Evolutionary conservation across 2,329 filamentous ascomycete species (phyloP).

Genomic region (Akanthomyces lecanii): DNA sequence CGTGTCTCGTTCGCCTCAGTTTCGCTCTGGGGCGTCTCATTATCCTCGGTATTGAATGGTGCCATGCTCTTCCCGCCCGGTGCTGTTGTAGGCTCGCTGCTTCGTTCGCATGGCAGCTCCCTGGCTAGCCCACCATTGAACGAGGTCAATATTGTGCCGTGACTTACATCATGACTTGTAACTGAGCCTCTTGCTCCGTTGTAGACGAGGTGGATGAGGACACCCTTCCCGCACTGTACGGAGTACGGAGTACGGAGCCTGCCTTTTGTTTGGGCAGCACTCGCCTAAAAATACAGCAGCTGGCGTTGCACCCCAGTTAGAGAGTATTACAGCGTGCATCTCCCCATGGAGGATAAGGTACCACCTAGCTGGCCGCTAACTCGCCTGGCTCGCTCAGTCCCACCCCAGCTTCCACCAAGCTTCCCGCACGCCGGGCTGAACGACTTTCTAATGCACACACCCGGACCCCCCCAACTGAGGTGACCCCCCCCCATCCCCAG

Average conservation of each 20-base stretch:
- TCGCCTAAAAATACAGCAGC: no score
- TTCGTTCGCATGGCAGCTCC: no score
- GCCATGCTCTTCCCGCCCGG: no score
- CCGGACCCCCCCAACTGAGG: neutral
- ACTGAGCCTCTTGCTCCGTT: neutral
- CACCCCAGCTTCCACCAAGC: neutral
- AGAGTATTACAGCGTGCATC: neutral
- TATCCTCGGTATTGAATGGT: neutral
- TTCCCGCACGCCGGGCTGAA: neutral
- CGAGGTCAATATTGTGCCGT: no score
- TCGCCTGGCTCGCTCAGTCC: neutral
- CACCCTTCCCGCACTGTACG: no score
- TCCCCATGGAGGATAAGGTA: neutral
- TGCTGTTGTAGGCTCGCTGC: no score
- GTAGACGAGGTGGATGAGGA: neutral
- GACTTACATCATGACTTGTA: neutral
- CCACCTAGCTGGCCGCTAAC: neutral
- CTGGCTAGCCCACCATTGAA: no score
- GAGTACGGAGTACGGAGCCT: no score
- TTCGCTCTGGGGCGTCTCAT: neutral
- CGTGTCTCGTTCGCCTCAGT: slow-evolving; percentile 6
- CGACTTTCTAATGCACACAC: neutral
- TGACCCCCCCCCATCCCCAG: neutral
- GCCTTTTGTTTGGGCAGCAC: no score
- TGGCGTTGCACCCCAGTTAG: no score